Conservation (phyloP, 2,329 filamentous ascomycete species). For the Nemania diffusa region DNA sequence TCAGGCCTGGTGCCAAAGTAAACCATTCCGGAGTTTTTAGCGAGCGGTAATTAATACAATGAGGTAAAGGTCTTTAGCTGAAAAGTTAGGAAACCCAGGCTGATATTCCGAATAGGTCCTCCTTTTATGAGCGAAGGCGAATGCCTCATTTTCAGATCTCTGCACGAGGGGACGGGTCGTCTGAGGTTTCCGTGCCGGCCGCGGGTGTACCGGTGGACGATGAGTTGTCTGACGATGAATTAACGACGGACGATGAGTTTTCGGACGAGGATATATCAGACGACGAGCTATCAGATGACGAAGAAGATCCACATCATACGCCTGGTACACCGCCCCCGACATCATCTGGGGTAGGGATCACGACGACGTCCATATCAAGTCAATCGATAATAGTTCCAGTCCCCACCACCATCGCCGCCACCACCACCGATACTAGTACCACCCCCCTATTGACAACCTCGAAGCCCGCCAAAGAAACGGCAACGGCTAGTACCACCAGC, state of each 20-base stretch:
- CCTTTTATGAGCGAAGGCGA: slow-evolving; percentile 13
- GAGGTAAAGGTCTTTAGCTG: slow-evolving; percentile 1
- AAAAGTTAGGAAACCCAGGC: neutral
- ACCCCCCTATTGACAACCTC: slow-evolving; percentile 6
- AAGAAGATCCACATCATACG: neutral
- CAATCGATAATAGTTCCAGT: neutral
- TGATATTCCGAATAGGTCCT: slow-evolving; percentile 7
- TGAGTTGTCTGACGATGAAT: slow-evolving; percentile 5
- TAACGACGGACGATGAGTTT: neutral
- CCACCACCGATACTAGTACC: too few species aligned
- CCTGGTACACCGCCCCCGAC: neutral
- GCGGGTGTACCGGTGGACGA: slow-evolving; percentile 6
- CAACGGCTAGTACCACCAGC: neutral
- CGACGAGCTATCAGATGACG: neutral
- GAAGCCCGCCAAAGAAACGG: neutral
- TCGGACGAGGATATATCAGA: slow-evolving; percentile 10
- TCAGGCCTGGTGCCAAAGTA: slow-evolving; percentile 17
- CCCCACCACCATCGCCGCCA: neutral
- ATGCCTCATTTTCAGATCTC: slow-evolving; percentile 7
- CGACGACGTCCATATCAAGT: slow-evolving; percentile 6
- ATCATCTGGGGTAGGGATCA: neutral
- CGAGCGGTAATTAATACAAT: slow-evolving; percentile 2
- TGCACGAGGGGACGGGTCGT: slow-evolving; percentile 4
- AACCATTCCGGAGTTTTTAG: neutral
- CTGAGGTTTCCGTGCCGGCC: neutral